phyloP scores from a whole-genome alignment of 169 alveolate genomes.

The Cryptosporidium andersoni region DNA sequence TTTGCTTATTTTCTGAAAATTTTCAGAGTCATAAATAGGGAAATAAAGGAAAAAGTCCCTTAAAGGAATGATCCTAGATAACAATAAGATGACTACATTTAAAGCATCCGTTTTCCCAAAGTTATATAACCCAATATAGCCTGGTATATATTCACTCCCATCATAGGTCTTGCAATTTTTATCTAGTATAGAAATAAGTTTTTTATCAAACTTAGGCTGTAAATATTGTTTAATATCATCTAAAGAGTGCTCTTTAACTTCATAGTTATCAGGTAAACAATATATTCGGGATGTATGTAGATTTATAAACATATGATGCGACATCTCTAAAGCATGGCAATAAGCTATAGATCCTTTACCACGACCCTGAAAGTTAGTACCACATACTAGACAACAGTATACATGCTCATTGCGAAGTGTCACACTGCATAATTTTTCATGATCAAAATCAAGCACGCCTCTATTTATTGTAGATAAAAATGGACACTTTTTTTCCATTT shows the following conservation, averaged over 20 bases:
- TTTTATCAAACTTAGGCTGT: constrained; percentile 73
- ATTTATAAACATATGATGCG: constrained; percentile 94
- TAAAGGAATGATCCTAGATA: constrained; percentile 75
- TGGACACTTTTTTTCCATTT: constrained; percentile 85
- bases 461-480: constrained; percentile 93
- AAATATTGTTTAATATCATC: constrained; percentile 89
- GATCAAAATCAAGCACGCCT: constrained; percentile 96
- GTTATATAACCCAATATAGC: constrained; percentile 94
- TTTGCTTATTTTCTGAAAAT: constrained; percentile 52
- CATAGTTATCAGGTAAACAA: constrained; percentile 97
- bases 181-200: constrained; percentile 75
- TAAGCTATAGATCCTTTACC: constrained; percentile 95
- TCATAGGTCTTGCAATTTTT: constrained; percentile 80
- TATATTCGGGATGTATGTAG: constrained; percentile 87
- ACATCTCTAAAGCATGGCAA: constrained; percentile 93
- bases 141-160: constrained; percentile 95
- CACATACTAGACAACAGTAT: constrained; percentile 97
- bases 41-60: constrained; percentile 79
- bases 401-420: constrained; percentile 93
- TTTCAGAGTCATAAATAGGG: constrained; percentile 70
- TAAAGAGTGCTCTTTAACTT: constrained; percentile 93
- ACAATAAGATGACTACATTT: constrained; percentile 92
- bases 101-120: constrained; percentile 94
- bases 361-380: constrained; percentile 95
- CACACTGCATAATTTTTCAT: constrained; percentile 96